phyloP scores from a whole-genome alignment of 495 filamentous ascomycete genomes.

The Penicillium cataractarum region DNA sequence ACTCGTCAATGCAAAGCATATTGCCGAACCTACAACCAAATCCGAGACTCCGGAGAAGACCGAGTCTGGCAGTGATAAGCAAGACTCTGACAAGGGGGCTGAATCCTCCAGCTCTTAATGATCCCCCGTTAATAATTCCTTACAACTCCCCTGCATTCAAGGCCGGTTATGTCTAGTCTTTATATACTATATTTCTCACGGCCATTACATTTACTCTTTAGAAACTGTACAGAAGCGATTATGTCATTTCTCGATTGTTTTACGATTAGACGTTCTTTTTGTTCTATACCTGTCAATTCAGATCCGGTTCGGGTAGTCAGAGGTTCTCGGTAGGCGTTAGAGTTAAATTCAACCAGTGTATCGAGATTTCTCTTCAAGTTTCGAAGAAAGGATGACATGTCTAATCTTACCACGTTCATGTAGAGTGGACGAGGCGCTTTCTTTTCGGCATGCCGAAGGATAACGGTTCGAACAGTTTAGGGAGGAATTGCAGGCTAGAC shows the following conservation, averaged over 20 bases:
- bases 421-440: no score
- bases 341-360: no score
- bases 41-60: constrained; percentile 6
- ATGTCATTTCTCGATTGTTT: neutral
- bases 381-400: no score
- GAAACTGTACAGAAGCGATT: constrained; percentile 25
- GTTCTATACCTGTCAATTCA: no score
- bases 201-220: neutral
- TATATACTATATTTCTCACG: constrained; percentile 19
- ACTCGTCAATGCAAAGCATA: constrained; percentile 65
- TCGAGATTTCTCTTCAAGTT: no score
- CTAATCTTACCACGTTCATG: no score
- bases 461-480: no score
- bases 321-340: no score
- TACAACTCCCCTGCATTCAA: neutral
- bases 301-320: no score
- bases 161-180: constrained; percentile 3
- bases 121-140: neutral
- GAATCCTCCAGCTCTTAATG: constrained; percentile 23
- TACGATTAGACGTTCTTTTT: neutral
- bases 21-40: constrained; percentile 23
- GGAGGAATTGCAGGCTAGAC: no score
- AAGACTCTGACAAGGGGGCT: constrained; percentile 19
- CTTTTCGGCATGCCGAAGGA: no score
- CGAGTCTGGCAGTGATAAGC: constrained; percentile 19